Evolutionary conservation across 169 alveolate species (phyloP).

Genomic region (Babesia sp.): DNA sequence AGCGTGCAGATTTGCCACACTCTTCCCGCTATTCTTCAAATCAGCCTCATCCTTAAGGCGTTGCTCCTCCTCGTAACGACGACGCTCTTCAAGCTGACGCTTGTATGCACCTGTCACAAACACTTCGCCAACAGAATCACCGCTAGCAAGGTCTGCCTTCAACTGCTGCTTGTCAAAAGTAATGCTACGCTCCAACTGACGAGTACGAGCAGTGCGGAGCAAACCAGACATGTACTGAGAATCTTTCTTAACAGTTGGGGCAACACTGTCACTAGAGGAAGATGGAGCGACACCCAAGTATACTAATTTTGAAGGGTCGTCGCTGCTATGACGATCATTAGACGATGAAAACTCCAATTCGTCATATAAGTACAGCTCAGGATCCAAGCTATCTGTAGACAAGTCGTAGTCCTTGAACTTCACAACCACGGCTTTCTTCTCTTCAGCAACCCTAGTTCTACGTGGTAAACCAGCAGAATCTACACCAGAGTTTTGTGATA

Average conservation of each 20-base stretch:
- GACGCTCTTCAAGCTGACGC: slow-evolving; percentile 74
- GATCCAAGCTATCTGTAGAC: slow-evolving; percentile 26
- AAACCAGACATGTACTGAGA: slow-evolving; percentile 73
- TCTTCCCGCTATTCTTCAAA: slow-evolving; percentile 53
- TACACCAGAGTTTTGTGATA: slow-evolving; percentile 4
- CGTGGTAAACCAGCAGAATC: not conserved
- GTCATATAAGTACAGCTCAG: slow-evolving; percentile 33
- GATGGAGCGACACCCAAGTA: slow-evolving; percentile 50
- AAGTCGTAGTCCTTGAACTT: slow-evolving; percentile 25
- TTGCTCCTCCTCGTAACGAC: slow-evolving; percentile 64
- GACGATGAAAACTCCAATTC: not conserved
- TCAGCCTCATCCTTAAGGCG: slow-evolving; percentile 49
- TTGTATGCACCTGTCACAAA: slow-evolving; percentile 78
- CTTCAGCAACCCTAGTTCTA: slow-evolving; percentile 15
- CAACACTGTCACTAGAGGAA: slow-evolving; percentile 12
- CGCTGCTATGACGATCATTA: not conserved
- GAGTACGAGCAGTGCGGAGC: slow-evolving; percentile 70
- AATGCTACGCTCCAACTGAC: slow-evolving; percentile 73
- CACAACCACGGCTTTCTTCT: not conserved
- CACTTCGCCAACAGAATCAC: slow-evolving; percentile 62
- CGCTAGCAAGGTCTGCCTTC: slow-evolving; percentile 64
- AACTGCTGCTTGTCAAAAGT: slow-evolving; percentile 73
- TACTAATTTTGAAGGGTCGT: slow-evolving; percentile 1
- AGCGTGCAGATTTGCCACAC: slow-evolving; percentile 67
- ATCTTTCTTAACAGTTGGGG: slow-evolving; percentile 40